These are phyloP conservation scores for Papilionanthe hybrid DNA, from an alignment of 116 monocot genomes.

Conservation along the genomic window DNA sequence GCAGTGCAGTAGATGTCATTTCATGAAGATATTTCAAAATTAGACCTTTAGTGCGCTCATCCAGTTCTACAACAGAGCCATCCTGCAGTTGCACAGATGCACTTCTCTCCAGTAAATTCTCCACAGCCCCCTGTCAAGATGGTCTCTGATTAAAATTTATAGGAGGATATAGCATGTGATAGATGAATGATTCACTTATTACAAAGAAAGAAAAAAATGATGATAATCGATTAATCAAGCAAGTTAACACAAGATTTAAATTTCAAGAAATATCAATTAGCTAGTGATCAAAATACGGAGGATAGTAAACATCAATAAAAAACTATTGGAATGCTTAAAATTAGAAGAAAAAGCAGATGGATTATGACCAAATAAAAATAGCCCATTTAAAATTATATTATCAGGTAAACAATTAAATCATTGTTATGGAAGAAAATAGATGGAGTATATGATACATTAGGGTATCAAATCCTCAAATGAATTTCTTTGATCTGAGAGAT, in stretches of 20 bases:
- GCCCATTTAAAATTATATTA: background rate
- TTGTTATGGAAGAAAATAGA: background rate
- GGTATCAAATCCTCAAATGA: too few relatives aligned
- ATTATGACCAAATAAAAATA: background rate
- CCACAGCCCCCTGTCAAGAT: slow-evolving; percentile 43
- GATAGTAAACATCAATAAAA: background rate
- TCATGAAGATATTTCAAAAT: slow-evolving; percentile 41
- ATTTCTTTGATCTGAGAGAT: too few relatives aligned
- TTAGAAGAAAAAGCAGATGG: background rate
- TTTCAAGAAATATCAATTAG: background rate
- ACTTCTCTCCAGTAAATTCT: slow-evolving; percentile 47
- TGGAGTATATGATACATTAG: too few relatives aligned
- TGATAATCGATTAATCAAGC: background rate
- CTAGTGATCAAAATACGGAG: background rate
- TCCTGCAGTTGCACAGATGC: slow-evolving; percentile 33
- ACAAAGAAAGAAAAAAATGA: background rate
- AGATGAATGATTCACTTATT: background rate
- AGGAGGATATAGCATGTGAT: background rate
- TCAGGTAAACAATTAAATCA: background rate
- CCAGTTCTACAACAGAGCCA: slow-evolving; percentile 34
- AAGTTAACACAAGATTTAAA: background rate
- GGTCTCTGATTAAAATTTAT: background rate
- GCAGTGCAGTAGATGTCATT: slow-evolving; percentile 39
- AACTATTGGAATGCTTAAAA: background rate
- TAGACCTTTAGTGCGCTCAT: slow-evolving; percentile 30